A percentile compares a stretch with the other conserved stretches of the same genome.
Conservation (phyloP, 805 yeast genomes). For the Candida gorgasii region DNA sequence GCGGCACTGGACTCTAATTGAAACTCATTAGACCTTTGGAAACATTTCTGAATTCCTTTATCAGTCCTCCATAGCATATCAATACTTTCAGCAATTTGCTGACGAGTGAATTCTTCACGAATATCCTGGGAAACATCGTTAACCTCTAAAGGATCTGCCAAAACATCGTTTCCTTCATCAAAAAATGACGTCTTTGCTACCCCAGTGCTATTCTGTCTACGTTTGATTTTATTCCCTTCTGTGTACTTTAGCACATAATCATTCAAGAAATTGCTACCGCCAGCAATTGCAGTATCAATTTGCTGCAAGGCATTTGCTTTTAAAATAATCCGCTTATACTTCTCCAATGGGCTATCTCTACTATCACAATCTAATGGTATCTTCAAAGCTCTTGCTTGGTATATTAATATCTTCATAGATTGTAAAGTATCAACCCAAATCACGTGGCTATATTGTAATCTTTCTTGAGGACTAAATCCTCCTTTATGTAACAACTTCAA, state of each 20-base stretch:
- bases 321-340: constrained; percentile 50
- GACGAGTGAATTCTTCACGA: constrained; percentile 28
- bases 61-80: constrained; percentile 68
- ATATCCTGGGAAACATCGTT: constrained; percentile 10
- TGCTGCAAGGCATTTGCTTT: constrained; percentile 59
- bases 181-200: constrained; percentile 22
- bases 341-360: constrained; percentile 46
- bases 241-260: constrained; percentile 65
- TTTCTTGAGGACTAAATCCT: constrained; percentile 79
- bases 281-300: constrained; percentile 65
- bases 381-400: constrained; percentile 70
- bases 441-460: constrained; percentile 77
- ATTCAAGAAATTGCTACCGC: constrained; percentile 62
- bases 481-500: constrained; percentile 81
- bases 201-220: constrained; percentile 59
- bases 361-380: constrained; percentile 67
- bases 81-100: constrained; percentile 73
- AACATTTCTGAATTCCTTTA: constrained; percentile 62
- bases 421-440: constrained; percentile 93
- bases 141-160: neutral
- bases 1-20: constrained; percentile 83
- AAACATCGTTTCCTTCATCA: constrained; percentile 15
- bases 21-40: constrained; percentile 65
- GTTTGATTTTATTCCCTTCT: constrained; percentile 51
- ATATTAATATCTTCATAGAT: constrained; percentile 71